Percentiles rank a stretch among this genome's conserved stretches.
phyloP scores from a whole-genome alignment of 1,284 basidiomycete genomes.

The Cutaneotrichosporon cutaneum region DNA sequence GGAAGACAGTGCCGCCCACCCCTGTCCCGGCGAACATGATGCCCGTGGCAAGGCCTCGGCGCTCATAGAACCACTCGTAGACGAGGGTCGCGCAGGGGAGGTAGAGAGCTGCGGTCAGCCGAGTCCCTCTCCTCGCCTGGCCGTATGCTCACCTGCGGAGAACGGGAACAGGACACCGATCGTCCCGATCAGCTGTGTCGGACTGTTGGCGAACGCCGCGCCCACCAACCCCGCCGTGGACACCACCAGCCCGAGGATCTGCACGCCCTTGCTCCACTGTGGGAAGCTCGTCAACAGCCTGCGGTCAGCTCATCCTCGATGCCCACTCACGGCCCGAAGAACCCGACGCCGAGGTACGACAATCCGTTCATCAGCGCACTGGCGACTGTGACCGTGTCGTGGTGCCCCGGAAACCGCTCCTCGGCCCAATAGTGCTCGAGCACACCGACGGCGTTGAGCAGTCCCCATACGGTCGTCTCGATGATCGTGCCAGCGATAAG shows the following conservation, averaged over 20 bases:
- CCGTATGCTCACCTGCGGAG: slow-evolving; percentile 30
- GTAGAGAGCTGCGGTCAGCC: slow-evolving; percentile 26
- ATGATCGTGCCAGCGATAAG: slow-evolving; percentile 41
- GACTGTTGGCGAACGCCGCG: slow-evolving; percentile 36
- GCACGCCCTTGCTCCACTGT: no score
- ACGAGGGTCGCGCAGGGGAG: slow-evolving; percentile 48
- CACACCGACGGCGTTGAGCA: slow-evolving; percentile 46
- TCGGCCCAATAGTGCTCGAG: slow-evolving; percentile 47
- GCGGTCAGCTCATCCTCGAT: no score
- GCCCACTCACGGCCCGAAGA: slow-evolving; percentile 40
- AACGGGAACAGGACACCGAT: slow-evolving; percentile 47
- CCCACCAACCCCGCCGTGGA: slow-evolving; percentile 29
- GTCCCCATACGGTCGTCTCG: slow-evolving; percentile 49
- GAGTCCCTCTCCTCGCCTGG: accelerated
- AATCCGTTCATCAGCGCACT: slow-evolving; percentile 47
- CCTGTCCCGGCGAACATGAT: slow-evolving; percentile 51
- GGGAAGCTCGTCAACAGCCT: no score
- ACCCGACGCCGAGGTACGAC: slow-evolving; percentile 38
- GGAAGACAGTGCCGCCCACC: slow-evolving; percentile 46
- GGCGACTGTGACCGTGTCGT: slow-evolving; percentile 34
- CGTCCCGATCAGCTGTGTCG: slow-evolving; percentile 49
- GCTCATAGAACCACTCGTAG: slow-evolving; percentile 48
- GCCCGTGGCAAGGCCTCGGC: slow-evolving; percentile 46
- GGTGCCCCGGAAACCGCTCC: slow-evolving; percentile 30
- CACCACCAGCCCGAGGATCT: slow-evolving; percentile 29